These are phyloP conservation scores for Phialophora verrucosa DNA, from an alignment of 2,329 filamentous ascomycete genomes.

Conservation along the genomic window DNA sequence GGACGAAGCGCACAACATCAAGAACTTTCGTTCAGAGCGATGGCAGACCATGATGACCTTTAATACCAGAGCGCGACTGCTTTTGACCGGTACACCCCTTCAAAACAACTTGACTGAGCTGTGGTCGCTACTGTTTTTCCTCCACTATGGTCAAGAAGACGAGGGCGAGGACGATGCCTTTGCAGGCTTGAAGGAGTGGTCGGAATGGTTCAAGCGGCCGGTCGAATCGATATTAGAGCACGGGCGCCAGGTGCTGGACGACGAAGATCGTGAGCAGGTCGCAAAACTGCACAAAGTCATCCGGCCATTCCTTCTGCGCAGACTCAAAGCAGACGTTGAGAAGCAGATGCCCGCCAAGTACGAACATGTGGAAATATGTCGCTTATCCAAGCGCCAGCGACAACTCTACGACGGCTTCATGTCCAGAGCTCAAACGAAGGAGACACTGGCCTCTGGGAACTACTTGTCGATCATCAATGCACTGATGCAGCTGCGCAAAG, in stretches of 20 bases:
- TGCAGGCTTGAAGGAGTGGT: constrained; percentile 92
- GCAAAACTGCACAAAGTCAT: constrained; percentile 92
- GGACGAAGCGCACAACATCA: constrained; percentile 99
- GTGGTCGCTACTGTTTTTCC: constrained; percentile 95
- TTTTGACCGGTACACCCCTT: constrained; percentile 91
- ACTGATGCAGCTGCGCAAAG: constrained; percentile 94
- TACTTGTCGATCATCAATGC: constrained; percentile 99
- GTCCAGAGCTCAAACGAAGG: constrained; percentile 84
- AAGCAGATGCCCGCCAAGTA: constrained; percentile 99
- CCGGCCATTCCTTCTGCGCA: constrained; percentile 85
- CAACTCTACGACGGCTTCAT: constrained; percentile 97
- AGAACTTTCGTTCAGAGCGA: constrained; percentile 96
- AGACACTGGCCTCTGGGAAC: constrained; percentile 88
- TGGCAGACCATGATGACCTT: constrained; percentile 96
- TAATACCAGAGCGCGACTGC: constrained; percentile 82
- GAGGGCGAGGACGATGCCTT: constrained; percentile 85
- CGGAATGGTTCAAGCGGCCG: constrained; percentile 92
- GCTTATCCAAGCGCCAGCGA: constrained; percentile 90
- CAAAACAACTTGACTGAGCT: constrained; percentile 97
- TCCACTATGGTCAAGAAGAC: constrained; percentile 81
- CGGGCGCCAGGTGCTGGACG: constrained; percentile 90
- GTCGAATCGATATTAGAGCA: constrained; percentile 96
- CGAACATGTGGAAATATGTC: constrained; percentile 94
- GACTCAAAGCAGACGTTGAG: constrained; percentile 94
- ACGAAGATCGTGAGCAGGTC: constrained; percentile 89